These are phyloP conservation scores for Ceriops zippeliana DNA, from an alignment of 345 rosid species.

Conservation along the genomic window DNA sequence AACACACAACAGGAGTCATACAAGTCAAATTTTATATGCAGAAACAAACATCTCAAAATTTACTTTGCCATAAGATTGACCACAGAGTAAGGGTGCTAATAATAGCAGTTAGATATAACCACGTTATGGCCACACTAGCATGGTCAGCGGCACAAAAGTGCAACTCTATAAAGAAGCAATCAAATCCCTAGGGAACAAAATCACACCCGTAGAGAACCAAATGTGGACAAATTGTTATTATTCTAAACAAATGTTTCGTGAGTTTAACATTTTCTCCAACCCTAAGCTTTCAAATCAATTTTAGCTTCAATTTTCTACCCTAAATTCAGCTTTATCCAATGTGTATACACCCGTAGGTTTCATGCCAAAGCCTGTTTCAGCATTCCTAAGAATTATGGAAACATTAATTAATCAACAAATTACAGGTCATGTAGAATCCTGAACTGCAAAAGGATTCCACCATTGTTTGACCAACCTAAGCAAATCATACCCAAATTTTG, in stretches of 20 bases:
- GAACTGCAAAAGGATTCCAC: neutral
- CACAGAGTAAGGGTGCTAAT: too few species aligned
- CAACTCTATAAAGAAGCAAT: too few species aligned
- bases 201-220: neutral
- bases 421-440: neutral
- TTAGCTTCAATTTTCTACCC: too few species aligned
- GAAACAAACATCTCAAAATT: neutral
- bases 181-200: conserved; percentile 1
- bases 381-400: neutral
- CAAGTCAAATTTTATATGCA: neutral
- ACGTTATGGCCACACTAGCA: too few species aligned
- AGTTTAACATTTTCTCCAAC: too few species aligned
- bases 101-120: too few species aligned
- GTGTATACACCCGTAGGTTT: neutral
- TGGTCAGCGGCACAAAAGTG: too few species aligned
- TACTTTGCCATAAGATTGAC: too few species aligned
- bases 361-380: neutral
- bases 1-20: neutral
- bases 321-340: too few species aligned
- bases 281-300: too few species aligned
- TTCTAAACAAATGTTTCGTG: too few species aligned
- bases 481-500: neutral
- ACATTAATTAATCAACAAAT: neutral
- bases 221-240: too few species aligned
- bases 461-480: neutral